Percentiles rank a stretch among this genome's conserved stretches.
Evolutionary conservation across 139 green algal genomes (phyloP).

Genomic region (Tetraselmis chui): DNA sequence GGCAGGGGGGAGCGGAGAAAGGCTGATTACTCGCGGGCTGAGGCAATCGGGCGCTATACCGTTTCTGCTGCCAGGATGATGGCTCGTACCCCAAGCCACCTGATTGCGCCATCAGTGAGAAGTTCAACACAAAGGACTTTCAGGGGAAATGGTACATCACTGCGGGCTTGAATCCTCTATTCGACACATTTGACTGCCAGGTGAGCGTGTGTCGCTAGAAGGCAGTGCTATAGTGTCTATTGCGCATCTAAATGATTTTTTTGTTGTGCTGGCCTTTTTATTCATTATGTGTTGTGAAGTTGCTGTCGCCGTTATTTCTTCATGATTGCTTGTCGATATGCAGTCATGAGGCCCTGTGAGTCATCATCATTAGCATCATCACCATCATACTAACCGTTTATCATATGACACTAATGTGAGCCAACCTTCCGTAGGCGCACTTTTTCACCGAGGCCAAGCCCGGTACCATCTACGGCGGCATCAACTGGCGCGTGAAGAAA

Average conservation of each 20-base stretch:
- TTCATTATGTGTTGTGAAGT: neutral
- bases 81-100: constrained; percentile 38
- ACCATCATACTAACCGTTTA: too few relatives aligned
- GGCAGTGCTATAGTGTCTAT: neutral
- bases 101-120: constrained; percentile 34
- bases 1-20: too few relatives aligned
- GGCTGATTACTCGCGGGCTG: too few relatives aligned
- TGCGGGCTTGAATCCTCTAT: constrained; percentile 73
- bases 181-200: constrained; percentile 87
- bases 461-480: constrained; percentile 51
- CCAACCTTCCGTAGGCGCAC: constrained; percentile 20
- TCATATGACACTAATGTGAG: constrained; percentile 2
- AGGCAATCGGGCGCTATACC: too few relatives aligned
- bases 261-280: neutral
- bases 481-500: constrained; percentile 70
- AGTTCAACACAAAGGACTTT: constrained; percentile 62
- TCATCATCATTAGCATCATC: neutral
- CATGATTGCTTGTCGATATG: constrained; percentile 31
- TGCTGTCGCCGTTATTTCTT: constrained; percentile 34
- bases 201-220: constrained; percentile 23
- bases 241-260: too few relatives aligned
- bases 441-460: constrained; percentile 26
- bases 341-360: constrained; percentile 6
- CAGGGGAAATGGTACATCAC: constrained; percentile 81
- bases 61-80: constrained; percentile 6